phyloP scores from a whole-genome alignment of 805 yeast genomes.

The Grigorovia transvaalensis region DNA sequence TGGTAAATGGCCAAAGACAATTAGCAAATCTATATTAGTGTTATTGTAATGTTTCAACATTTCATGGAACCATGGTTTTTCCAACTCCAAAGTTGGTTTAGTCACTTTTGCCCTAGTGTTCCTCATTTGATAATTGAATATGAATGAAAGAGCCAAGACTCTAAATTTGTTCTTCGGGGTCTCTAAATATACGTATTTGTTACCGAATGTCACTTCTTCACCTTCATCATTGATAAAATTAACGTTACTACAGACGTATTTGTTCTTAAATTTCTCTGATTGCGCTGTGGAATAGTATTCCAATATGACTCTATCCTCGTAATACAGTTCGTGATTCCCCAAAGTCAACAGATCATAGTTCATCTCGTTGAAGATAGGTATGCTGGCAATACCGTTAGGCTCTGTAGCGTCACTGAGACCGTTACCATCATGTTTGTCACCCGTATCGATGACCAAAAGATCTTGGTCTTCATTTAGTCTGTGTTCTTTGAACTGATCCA shows the following conservation, averaged over 20 bases:
- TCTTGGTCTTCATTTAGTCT: constrained; percentile 39
- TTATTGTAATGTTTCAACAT: constrained; percentile 29
- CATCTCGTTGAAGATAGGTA: constrained; percentile 49
- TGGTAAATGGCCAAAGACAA: constrained; percentile 76
- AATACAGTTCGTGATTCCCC: constrained; percentile 88
- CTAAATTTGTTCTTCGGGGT: constrained; percentile 45
- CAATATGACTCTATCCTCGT: constrained; percentile 47
- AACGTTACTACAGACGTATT: constrained; percentile 65
- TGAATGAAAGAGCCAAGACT: constrained; percentile 63
- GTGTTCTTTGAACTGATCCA: constrained; percentile 35
- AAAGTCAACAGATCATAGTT: constrained; percentile 72
- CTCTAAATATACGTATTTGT: constrained; percentile 50
- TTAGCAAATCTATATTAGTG: constrained; percentile 47
- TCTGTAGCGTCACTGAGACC: constrained; percentile 73
- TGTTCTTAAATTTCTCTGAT: constrained; percentile 41
- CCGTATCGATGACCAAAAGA: constrained; percentile 69
- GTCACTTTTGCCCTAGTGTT: constrained; percentile 56
- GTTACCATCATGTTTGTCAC: constrained; percentile 92
- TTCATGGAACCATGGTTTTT: constrained; percentile 56
- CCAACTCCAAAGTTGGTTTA: constrained; percentile 40
- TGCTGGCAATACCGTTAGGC: constrained; percentile 60
- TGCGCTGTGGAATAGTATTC: constrained; percentile 56
- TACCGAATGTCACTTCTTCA: constrained; percentile 54
- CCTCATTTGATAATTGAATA: constrained; percentile 58
- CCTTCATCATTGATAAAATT: constrained; percentile 39